Base-by-base conservation (phyloP, 2,329 filamentous ascomycete genomes). In the Hypocrella siamensis region DNA sequence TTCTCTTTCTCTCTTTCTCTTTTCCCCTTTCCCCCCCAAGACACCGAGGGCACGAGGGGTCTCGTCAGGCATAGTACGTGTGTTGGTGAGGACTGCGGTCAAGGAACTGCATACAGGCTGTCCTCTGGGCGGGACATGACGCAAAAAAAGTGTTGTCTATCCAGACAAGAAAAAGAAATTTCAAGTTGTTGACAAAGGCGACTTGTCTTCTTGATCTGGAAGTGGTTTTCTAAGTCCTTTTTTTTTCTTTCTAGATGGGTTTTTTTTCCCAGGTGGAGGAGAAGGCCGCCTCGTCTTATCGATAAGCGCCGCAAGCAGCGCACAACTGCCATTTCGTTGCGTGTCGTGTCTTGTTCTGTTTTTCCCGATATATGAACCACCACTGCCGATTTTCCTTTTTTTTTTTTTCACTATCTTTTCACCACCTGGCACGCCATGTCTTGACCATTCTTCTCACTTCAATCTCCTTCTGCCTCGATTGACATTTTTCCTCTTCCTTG, bases 41-140 rank as follows among this genome's bases (percentile, higher is more conserved):
- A 22, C 7, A 22, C 7, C 21, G 12, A 22, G 12, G 12, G 21
- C 7, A 22, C 7, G 12, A 24, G n/a, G 6, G 26, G 32, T 17
- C 22, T 22, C 18, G 9, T 26, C 18, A 18, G 25, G 1, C 9
- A 12, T 14, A 16, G 16, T 16, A 12, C 11, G 22, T 17, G 53
- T 46, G 41, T 34, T 32, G 36, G 34, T 33, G 37, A 27, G 33
- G 21, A 17, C 42, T 44, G 38, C 37, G 34, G 41, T 42, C 38
- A 38, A 31, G 35, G 33, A 27, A 18, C 37, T 19, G 46, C 70
- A 48, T 66, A 90, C 82, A 96, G 75, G 42, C 75, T 80, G 61
- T 98, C 90, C 67, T 98, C 90, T 41, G 90, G 90, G 45, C 90
- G 84, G 51, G 90, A 96, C 90, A 98, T 96, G 51, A 29, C 78